phyloP scores from a whole-genome alignment of 169 alveolate genomes.

The Neospora caninum region DNA sequence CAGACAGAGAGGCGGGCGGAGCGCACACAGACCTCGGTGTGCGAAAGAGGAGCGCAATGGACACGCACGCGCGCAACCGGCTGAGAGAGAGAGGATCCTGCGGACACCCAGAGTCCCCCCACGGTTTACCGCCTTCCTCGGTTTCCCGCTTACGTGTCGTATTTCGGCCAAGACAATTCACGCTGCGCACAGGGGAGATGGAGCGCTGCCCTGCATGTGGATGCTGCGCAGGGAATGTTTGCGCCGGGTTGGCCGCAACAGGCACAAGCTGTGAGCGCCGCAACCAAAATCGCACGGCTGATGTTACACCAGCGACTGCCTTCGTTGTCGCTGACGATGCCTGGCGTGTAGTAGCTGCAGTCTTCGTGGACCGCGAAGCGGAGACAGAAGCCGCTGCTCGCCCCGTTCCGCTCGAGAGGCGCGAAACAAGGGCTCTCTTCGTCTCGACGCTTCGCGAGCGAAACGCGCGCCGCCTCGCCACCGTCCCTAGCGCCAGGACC shows the following conservation, averaged over 20 bases:
- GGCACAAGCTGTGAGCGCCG: slow-evolving; percentile 22
- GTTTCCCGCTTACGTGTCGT: background rate
- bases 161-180: background rate
- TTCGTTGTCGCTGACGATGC: slow-evolving; percentile 46
- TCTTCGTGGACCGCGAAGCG: slow-evolving; percentile 59
- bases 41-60: too few relatives aligned
- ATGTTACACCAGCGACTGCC: slow-evolving; percentile 65
- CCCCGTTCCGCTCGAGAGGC: background rate
- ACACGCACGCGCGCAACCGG: too few relatives aligned
- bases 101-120: too few relatives aligned
- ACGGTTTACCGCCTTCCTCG: background rate
- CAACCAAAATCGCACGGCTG: slow-evolving; percentile 19
- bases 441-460: background rate
- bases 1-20: background rate
- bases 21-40: background rate
- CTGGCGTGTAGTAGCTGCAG: slow-evolving; percentile 61
- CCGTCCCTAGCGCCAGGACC: background rate
- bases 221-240: background rate
- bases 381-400: background rate
- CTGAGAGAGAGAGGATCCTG: too few relatives aligned
- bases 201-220: background rate
- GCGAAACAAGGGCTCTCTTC: background rate
- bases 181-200: slow-evolving; percentile 35
- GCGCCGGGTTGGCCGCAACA: slow-evolving; percentile 56
- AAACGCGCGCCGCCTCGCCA: background rate